Percentiles rank a stretch among this genome's conserved stretches.
phyloP scores from a whole-genome alignment of 2,329 filamentous ascomycete species.

The Pyrenophora tritici-repentis region DNA sequence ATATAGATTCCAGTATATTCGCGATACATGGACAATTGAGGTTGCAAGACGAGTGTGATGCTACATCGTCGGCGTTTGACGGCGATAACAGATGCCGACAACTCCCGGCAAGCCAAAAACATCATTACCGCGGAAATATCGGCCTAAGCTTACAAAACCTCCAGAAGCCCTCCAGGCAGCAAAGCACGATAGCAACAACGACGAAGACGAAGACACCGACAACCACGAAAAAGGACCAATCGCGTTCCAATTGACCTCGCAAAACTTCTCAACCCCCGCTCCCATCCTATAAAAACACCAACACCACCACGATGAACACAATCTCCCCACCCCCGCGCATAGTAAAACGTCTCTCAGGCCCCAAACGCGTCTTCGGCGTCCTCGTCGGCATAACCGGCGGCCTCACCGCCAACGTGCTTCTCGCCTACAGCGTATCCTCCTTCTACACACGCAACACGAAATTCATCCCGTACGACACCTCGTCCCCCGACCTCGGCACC shows the following conservation, averaged over 20 bases:
- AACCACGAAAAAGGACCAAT: no score
- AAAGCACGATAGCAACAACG: no score
- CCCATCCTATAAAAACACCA: neutral
- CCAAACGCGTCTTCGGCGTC: constrained; percentile 39
- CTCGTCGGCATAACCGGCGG: constrained; percentile 40
- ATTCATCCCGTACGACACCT: constrained; percentile 44
- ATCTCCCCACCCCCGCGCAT: constrained; percentile 41
- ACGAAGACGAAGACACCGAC: no score
- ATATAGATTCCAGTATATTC: no score
- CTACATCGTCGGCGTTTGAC: constrained; percentile 1
- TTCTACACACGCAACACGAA: constrained; percentile 44
- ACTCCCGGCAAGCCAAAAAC: constrained; percentile 18
- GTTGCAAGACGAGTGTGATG: no score
- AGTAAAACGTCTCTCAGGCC: constrained; percentile 35
- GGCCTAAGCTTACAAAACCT: constrained; percentile 22
- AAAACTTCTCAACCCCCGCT: no score
- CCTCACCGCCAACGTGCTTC: constrained; percentile 32
- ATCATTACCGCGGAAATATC: constrained; percentile 10
- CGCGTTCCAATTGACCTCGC: no score
- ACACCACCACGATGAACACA: constrained; percentile 38
- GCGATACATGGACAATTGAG: no score
- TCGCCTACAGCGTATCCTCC: constrained; percentile 44
- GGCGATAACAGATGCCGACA: constrained; percentile 1
- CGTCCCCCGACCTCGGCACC: constrained; percentile 33
- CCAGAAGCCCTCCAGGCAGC: no score